Evolutionary conservation across 106 monocot species (phyloP).

Genomic region (Apostasia ramifera): DNA sequence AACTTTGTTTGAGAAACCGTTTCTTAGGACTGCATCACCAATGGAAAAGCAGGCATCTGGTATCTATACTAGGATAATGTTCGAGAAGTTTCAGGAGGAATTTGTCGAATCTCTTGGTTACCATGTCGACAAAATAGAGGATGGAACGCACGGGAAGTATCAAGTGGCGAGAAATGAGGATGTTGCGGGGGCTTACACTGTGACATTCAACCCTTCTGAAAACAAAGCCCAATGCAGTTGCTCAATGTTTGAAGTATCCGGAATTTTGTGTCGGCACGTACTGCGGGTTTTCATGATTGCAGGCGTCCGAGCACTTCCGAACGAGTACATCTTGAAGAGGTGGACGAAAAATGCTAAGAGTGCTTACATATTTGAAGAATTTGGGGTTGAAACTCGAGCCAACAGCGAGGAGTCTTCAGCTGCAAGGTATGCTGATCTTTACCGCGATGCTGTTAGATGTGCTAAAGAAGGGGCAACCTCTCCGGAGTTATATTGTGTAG

Average conservation of each 20-base stretch:
- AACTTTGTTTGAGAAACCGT: constrained; percentile 46
- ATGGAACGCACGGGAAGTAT: constrained; percentile 39
- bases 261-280: constrained; percentile 67
- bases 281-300: constrained; percentile 44
- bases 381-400: constrained; percentile 39
- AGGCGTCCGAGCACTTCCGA: constrained; percentile 48
- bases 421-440: constrained; percentile 56
- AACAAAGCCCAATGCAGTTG: constrained; percentile 50
- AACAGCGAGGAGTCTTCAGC: constrained; percentile 39
- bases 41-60: constrained; percentile 64
- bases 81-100: constrained; percentile 58
- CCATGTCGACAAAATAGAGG: constrained; percentile 46
- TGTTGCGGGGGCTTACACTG: constrained; percentile 29
- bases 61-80: constrained; percentile 55
- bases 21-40: constrained; percentile 58
- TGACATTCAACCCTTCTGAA: constrained; percentile 32
- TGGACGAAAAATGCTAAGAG: constrained; percentile 73
- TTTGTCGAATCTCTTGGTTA: constrained; percentile 62
- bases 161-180: constrained; percentile 39
- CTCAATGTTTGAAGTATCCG: constrained; percentile 60
- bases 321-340: constrained; percentile 54
- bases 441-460: constrained; percentile 44
- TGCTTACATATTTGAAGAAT: constrained; percentile 30
- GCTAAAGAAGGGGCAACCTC: constrained; percentile 66
- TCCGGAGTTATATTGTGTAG: constrained; percentile 41